phyloP scores from a whole-genome alignment of 768 basidiomycete genomes.

The Boletus insuetus region DNA sequence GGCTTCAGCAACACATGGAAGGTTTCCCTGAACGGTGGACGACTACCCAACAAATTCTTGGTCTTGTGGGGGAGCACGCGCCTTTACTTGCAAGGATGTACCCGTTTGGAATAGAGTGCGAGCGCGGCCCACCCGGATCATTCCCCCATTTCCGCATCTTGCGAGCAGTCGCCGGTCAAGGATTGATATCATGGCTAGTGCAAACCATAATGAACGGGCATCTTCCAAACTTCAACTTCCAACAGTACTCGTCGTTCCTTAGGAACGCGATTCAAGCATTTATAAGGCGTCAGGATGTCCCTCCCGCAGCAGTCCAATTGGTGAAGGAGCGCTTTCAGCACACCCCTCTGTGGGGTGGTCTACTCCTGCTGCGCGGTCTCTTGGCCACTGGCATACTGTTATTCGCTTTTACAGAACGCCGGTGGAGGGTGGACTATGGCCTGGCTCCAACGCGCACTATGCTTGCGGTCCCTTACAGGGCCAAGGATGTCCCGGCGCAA shows the following conservation, averaged over 20 bases:
- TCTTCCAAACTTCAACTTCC: constrained; percentile 18
- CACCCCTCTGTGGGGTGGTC: constrained; percentile 14
- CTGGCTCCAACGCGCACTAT: constrained; percentile 31
- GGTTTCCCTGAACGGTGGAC: constrained; percentile 37
- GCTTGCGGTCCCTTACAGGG: constrained; percentile 39
- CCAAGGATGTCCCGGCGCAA: constrained; percentile 36
- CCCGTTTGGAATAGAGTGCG: constrained; percentile 19
- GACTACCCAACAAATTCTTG: constrained; percentile 30
- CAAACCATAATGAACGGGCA: constrained; percentile 13
- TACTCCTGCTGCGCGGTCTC: constrained; percentile 37
- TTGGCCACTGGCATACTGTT: constrained; percentile 31
- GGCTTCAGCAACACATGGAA: constrained; percentile 27
- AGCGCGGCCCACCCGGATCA: constrained; percentile 7
- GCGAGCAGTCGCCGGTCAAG: constrained; percentile 5
- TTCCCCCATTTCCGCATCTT: constrained; percentile 28
- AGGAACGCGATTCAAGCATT: constrained; percentile 19
- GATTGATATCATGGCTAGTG: constrained; percentile 12
- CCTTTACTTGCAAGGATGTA: constrained; percentile 1
- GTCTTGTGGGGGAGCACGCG: constrained; percentile 22
- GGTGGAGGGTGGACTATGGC: constrained; percentile 41
- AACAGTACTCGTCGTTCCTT: background rate
- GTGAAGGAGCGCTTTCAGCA: constrained; percentile 7
- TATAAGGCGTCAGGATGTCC: constrained; percentile 15
- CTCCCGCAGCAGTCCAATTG: background rate
- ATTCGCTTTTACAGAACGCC: constrained; percentile 31